Evolutionary conservation across 495 filamentous ascomycete species (phyloP).

Genomic region (Tuber umbilicatum): DNA sequence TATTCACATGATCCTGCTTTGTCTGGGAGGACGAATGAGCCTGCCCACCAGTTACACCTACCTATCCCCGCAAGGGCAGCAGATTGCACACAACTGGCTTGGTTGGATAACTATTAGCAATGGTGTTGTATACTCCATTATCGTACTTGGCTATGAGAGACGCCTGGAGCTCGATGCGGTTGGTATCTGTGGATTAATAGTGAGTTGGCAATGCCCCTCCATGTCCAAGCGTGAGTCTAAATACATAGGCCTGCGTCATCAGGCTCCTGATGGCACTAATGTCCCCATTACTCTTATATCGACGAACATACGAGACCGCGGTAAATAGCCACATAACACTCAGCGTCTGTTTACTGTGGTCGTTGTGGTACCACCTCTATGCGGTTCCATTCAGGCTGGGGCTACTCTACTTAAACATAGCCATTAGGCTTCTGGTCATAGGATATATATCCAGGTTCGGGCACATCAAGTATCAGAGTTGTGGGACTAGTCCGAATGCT

Average conservation of each 20-base stretch:
- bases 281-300: not conserved
- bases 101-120: not conserved
- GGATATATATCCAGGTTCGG: not conserved
- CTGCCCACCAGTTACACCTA: not conserved
- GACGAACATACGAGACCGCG: not conserved
- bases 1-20: not conserved
- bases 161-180: not conserved
- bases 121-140: not conserved
- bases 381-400: slow-evolving; percentile 7
- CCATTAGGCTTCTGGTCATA: slow-evolving; percentile 10
- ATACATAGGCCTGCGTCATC: not conserved
- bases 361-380: slow-evolving; percentile 20
- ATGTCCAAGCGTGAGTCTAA: not conserved
- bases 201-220: not conserved
- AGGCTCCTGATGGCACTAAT: not conserved
- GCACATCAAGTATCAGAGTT: slow-evolving; percentile 19
- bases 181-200: not conserved
- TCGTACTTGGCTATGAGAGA: not conserved
- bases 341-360: not conserved
- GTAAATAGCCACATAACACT: not conserved
- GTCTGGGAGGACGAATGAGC: not conserved
- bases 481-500: slow-evolving; percentile 10
- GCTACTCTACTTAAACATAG: slow-evolving; percentile 19
- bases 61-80: not conserved
- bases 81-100: not conserved